These are phyloP conservation scores for Lasiodiplodia sp. DNA, from an alignment of 2,329 filamentous ascomycete species.

Conservation along the genomic window DNA sequence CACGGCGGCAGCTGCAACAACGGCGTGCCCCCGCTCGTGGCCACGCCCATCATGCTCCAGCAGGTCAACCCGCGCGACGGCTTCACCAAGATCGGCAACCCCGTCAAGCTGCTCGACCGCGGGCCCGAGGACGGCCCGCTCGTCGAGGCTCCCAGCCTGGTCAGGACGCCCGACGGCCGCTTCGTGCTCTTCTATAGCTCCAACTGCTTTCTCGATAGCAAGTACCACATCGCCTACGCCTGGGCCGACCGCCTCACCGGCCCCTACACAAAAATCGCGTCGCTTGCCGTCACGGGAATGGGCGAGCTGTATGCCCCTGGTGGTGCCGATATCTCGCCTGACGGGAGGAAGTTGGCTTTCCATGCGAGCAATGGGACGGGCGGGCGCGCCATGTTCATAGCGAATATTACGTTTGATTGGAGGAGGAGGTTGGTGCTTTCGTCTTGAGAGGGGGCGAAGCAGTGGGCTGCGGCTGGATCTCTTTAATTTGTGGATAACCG, in stretches of 20 bases:
- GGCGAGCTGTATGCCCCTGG: slow-evolving; percentile 30
- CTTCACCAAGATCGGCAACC: slow-evolving; percentile 59
- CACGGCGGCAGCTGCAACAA: slow-evolving; percentile 57
- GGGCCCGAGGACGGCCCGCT: slow-evolving; percentile 59
- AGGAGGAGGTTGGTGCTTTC: slow-evolving; percentile 4
- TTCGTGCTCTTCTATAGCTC: slow-evolving; percentile 71
- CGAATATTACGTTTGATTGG: slow-evolving; percentile 16
- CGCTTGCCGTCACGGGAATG: slow-evolving; percentile 30
- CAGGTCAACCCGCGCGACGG: slow-evolving; percentile 58
- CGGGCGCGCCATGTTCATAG: slow-evolving; percentile 13
- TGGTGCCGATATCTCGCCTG: slow-evolving; percentile 31
- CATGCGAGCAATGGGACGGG: slow-evolving; percentile 12
- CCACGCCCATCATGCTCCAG: slow-evolving; percentile 67
- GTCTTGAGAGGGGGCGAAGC: not conserved
- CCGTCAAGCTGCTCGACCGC: slow-evolving; percentile 58
- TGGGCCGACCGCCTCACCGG: slow-evolving; percentile 47
- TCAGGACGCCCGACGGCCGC: slow-evolving; percentile 55
- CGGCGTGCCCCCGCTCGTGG: slow-evolving; percentile 45
- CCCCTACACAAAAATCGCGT: slow-evolving; percentile 33
- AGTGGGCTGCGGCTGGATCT: no score
- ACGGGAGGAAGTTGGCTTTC: slow-evolving; percentile 21
- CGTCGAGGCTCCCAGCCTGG: slow-evolving; percentile 68
- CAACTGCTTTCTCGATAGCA: slow-evolving; percentile 62
- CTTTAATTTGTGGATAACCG: no score
- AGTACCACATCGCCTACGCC: slow-evolving; percentile 68